Evolutionary conservation across 1,284 basidiomycete genomes (phyloP).

Genomic region (Stygiomarasmius scandens): DNA sequence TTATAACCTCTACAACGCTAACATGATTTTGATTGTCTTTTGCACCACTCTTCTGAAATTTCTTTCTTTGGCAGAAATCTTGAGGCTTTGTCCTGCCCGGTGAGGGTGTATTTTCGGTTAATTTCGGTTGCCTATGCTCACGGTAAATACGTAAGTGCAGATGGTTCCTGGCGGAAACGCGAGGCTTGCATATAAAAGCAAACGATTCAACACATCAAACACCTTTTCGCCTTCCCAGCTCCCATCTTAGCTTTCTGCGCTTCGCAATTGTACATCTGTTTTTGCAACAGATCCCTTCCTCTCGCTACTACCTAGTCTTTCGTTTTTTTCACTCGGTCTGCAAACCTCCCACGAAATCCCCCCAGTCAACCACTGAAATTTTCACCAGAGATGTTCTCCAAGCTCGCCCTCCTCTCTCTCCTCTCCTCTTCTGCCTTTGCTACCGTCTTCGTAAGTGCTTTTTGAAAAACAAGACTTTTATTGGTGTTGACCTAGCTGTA

Average conservation of each 20-base stretch:
- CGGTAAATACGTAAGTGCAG: no score
- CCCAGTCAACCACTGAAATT: background rate
- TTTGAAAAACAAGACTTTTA: background rate
- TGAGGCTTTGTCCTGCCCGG: no score
- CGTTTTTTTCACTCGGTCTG: background rate
- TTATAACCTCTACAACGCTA: no score
- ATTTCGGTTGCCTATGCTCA: no score
- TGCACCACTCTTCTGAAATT: no score
- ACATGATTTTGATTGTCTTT: no score
- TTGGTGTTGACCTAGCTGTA: conserved; percentile 28
- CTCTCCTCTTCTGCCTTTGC: conserved; percentile 59
- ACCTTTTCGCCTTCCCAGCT: background rate
- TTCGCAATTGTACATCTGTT: background rate
- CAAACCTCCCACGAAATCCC: background rate
- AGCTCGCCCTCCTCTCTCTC: conserved; percentile 47
- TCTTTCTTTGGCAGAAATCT: no score
- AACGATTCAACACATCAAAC: background rate
- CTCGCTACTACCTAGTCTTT: background rate
- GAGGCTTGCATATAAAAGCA: no score
- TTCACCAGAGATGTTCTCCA: conserved; percentile 19
- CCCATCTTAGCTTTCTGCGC: background rate
- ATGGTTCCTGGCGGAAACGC: no score
- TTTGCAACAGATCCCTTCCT: background rate
- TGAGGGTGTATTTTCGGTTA: no score
- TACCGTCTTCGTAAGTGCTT: conserved; percentile 56